Percentiles rank a stretch among this genome's conserved stretches.
Conservation (phyloP, 179 eudicot genomes). For the Spergularia azorica region DNA sequence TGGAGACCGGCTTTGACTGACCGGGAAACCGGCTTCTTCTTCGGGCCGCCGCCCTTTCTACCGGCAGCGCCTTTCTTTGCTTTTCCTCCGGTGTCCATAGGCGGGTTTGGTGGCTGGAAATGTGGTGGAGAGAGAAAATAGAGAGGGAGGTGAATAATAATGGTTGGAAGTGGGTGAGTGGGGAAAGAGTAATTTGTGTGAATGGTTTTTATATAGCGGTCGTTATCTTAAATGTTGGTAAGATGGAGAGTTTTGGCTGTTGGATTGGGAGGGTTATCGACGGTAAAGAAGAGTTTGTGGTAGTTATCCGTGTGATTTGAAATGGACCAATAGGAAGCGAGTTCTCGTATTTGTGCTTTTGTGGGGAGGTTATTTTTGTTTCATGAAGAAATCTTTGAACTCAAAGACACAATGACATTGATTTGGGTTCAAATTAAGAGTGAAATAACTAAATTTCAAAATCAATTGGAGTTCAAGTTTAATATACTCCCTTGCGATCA, state of each 20-base stretch:
- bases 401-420: too few species aligned
- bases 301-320: slow-evolving; percentile 13
- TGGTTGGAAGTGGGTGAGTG: neutral
- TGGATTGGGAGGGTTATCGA: slow-evolving; percentile 9
- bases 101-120: neutral
- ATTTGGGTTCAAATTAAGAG: too few species aligned
- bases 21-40: slow-evolving; percentile 62
- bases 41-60: slow-evolving; percentile 58
- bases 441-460: too few species aligned
- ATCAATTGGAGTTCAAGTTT: too few species aligned
- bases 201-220: slow-evolving; percentile 17
- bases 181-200: neutral
- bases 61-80: slow-evolving; percentile 59
- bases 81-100: slow-evolving; percentile 33
- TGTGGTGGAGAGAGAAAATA: neutral
- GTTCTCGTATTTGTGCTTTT: neutral
- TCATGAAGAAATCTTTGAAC: too few species aligned
- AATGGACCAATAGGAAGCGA: slow-evolving; percentile 17
- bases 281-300: neutral
- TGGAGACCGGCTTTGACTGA: slow-evolving; percentile 63
- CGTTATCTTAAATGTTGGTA: neutral
- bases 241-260: neutral
- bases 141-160: too few species aligned
- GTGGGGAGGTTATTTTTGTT: neutral
- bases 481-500: too few species aligned